Evolutionary conservation across 1,139 yeast genomes (phyloP), one percentile per base, ranked within the genome.

Genomic region (Suhomyces coccinellae): DNA sequence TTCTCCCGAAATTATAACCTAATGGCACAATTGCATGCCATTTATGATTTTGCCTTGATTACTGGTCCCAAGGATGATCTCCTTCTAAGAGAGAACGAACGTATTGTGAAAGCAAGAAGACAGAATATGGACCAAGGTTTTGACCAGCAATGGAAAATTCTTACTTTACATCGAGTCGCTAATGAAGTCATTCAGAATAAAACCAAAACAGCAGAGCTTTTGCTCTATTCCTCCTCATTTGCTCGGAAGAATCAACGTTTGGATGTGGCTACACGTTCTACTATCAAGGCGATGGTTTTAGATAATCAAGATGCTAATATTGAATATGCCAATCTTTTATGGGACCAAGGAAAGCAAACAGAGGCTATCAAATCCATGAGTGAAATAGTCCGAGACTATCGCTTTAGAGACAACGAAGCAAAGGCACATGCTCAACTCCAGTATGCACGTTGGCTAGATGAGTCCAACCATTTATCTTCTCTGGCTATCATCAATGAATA

Each of bases 321-420:
- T 33, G 97, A 90, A 60, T 87, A 87, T 62, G 88, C 98, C 0
- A 83, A 87, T 47, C 73, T 95, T 8, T 65, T 90, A 40, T 93
- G 99, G 98, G 85, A 83, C 1, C 90, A 88, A 59, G 97, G 96
- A 1, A 95, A 89, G 51, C 90, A 83, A 51, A 80, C 93, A 15
- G 85, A 90, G 54, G 99, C 99, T 0, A 75, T 93, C 34, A 82
- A 85, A 43, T 75, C 82, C 9, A 69, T 91, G 40, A 63, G 78
- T 51, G 74, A 78, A 52, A 64, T 80, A 45, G 52, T 66, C 6
- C 46, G 48, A 11, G 66, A 57, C 8, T 49, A 53, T 17, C 45
- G 47, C 13, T 56, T 57, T 46, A 52, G 52, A 36, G 50, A 46
- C 16, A 31, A 41, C 9, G 39, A 39, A 4, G 54, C 52, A 41